phyloP scores from a whole-genome alignment of 1,284 basidiomycete genomes.

The Mycosarcoma mackinlayi region DNA sequence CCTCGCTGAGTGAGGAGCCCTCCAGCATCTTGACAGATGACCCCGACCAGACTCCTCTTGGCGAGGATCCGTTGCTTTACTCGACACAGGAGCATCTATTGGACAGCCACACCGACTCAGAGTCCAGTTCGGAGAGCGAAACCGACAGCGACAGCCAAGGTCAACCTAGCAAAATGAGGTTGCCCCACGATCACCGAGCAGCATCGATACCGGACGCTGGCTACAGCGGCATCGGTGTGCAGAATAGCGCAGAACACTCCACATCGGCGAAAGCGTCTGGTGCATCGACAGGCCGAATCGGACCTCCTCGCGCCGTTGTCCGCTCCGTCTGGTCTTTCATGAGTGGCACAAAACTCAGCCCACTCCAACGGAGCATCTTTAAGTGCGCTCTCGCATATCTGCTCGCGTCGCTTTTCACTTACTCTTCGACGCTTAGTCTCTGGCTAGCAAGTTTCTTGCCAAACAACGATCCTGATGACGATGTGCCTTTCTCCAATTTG shows the following conservation, averaged over 20 bases:
- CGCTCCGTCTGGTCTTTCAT: conserved; percentile 77
- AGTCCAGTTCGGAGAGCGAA: conserved; percentile 33
- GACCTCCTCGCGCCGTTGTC: background rate
- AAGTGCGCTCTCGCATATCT: conserved; percentile 94
- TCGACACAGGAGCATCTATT: conserved; percentile 43
- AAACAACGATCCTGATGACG: conserved; percentile 54
- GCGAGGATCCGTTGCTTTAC: conserved; percentile 57
- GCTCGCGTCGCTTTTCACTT: conserved; percentile 90
- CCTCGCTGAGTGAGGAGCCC: conserved; percentile 52
- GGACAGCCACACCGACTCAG: conserved; percentile 38
- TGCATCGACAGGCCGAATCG: background rate
- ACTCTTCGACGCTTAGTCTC: conserved; percentile 73
- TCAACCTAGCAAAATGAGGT: too few species aligned
- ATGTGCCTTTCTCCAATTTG: conserved; percentile 73
- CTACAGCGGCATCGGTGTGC: background rate
- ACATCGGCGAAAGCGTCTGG: background rate
- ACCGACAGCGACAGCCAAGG: conserved; percentile 21
- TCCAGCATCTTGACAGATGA: conserved; percentile 42
- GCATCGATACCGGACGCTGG: background rate
- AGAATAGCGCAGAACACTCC: background rate
- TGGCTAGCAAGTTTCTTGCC: conserved; percentile 57
- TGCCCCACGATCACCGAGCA: too few species aligned
- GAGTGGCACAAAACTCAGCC: conserved; percentile 62
- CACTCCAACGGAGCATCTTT: conserved; percentile 78
- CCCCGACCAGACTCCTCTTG: conserved; percentile 53